Conservation (phyloP, 2,329 filamentous ascomycete genomes). For the Fusarium odoratissimum region DNA sequence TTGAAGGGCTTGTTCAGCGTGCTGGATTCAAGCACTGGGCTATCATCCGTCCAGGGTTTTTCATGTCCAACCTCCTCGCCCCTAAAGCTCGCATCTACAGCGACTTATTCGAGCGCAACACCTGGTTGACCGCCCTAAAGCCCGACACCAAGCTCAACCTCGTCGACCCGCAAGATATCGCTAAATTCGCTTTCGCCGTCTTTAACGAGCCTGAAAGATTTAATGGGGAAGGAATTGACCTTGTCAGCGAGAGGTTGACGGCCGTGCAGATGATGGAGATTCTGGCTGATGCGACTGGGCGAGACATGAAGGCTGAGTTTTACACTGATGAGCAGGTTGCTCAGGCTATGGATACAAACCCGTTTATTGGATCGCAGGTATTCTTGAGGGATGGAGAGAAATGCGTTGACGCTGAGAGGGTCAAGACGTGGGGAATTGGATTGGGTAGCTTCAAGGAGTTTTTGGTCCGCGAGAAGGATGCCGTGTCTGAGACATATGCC, state of each 20-base stretch:
- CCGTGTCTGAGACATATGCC: background rate
- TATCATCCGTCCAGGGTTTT: background rate
- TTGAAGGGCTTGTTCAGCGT: background rate
- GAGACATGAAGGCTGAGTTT: background rate
- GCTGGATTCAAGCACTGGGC: background rate
- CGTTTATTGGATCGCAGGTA: background rate
- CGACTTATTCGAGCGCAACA: background rate
- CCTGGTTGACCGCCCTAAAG: background rate
- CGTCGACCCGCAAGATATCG: background rate
- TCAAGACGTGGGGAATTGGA: background rate
- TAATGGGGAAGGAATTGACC: background rate
- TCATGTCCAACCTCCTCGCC: background rate
- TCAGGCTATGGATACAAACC: fast-evolving
- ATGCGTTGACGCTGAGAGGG: background rate
- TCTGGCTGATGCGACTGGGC: background rate
- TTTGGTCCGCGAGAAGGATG: background rate
- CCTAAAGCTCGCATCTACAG: background rate
- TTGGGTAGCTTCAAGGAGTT: background rate
- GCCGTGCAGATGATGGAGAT: background rate
- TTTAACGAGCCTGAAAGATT: fast-evolving
- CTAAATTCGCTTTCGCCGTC: fast-evolving
- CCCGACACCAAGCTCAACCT: background rate
- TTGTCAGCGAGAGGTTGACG: background rate
- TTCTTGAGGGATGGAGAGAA: background rate
- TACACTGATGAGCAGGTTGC: background rate